Evolutionary conservation across 306 rosid genomes (phyloP).

Genomic region (cucumber (Cucumis sativus)): Cucumber_9930_V3 NC_026660.2:18323001-18323500

Average conservation of each 20-base stretch:
- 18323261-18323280: conserved; percentile 58
- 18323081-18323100: neutral
- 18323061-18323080: neutral
- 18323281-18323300: conserved; percentile 74
- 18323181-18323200: conserved; percentile 89
- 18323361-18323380: conserved; percentile 12
- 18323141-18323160: conserved; percentile 76
- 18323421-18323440: neutral
- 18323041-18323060: neutral
- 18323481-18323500: neutral
- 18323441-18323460: neutral
- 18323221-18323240: conserved; percentile 50
- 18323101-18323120: neutral
- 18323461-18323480: neutral
- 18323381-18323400: neutral
- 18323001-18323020: neutral
- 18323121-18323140: neutral
- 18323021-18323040: neutral
- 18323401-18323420: neutral
- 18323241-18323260: conserved; percentile 64
- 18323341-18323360: conserved; percentile 92
- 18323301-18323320: conserved; percentile 99
- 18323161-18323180: conserved; percentile 75
- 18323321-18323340: conserved; percentile 84
- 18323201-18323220: conserved; percentile 82